These are phyloP conservation scores for Berberis vulgaris DNA, from an alignment of 164 flowering plant species.

Conservation along the genomic window DNA sequence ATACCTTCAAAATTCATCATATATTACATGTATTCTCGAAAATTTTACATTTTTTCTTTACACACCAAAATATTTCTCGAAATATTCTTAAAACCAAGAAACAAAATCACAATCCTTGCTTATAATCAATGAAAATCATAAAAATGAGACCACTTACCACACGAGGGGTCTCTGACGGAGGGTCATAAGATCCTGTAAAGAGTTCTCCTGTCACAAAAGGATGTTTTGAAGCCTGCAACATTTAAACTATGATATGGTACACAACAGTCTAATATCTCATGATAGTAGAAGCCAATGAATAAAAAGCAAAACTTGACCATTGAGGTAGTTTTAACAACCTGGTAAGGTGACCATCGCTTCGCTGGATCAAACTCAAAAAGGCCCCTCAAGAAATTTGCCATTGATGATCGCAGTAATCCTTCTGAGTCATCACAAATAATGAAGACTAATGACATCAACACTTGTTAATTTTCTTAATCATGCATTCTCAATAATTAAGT, in stretches of 20 bases:
- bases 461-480: background rate
- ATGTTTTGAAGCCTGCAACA: no score
- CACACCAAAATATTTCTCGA: no score
- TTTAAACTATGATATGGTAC: background rate
- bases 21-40: no score
- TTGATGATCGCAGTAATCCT: slow-evolving; percentile 60
- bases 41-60: no score
- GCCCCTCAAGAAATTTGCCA: slow-evolving; percentile 90
- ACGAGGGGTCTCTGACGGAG: no score
- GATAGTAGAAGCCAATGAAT: background rate
- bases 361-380: slow-evolving; percentile 97
- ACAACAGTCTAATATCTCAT: background rate
- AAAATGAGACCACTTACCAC: no score
- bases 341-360: slow-evolving; percentile 97
- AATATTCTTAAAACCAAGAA: no score
- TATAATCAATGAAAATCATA: no score
- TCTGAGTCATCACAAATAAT: slow-evolving; percentile 37
- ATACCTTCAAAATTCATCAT: no score
- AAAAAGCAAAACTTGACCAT: background rate
- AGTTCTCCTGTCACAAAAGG: no score
- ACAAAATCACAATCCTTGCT: no score
- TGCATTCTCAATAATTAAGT: background rate
- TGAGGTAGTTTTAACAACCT: slow-evolving; percentile 37
- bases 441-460: background rate
- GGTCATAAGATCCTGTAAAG: no score